Percentiles rank a stretch among this genome's conserved stretches.
phyloP scores from a whole-genome alignment of 495 filamentous ascomycete genomes.

The Aspergillus cavernicola region DNA sequence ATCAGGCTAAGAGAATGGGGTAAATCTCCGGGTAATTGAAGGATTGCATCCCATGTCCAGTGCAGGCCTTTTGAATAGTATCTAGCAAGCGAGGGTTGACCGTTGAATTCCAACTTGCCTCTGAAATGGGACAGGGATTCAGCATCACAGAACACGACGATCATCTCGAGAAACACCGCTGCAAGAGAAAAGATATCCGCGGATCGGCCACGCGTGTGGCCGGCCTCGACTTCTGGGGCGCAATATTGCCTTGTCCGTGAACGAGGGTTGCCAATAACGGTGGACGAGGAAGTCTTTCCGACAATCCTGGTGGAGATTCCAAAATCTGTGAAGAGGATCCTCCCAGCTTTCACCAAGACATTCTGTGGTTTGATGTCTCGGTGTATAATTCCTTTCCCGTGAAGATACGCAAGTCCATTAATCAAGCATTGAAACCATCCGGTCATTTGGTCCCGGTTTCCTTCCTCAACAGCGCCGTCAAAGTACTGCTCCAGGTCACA shows the following conservation, averaged over 20 bases:
- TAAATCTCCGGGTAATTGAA: too few relatives aligned
- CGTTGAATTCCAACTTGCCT: too few relatives aligned
- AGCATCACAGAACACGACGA: too few relatives aligned
- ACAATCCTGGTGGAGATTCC: background rate
- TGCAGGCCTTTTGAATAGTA: too few relatives aligned
- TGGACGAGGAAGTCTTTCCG: background rate
- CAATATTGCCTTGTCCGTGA: background rate
- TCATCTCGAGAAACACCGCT: background rate
- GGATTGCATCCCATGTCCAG: too few relatives aligned
- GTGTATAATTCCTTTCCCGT: background rate
- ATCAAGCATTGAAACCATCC: background rate
- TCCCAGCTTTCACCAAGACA: background rate
- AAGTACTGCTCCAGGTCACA: background rate
- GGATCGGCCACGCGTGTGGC: background rate
- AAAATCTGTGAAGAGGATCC: conserved; percentile 1
- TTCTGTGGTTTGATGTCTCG: background rate
- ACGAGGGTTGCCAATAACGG: background rate
- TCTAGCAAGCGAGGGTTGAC: too few relatives aligned
- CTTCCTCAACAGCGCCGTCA: background rate
- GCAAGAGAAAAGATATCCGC: background rate
- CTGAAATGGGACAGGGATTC: too few relatives aligned
- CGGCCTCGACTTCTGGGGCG: background rate
- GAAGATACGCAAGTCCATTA: background rate
- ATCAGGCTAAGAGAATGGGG: too few relatives aligned
- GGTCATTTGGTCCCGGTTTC: background rate